Percentiles rank a stretch among this genome's conserved stretches.
Evolutionary conservation across 2,329 filamentous ascomycete genomes (phyloP).

Genomic region (Claviceps monticola): DNA sequence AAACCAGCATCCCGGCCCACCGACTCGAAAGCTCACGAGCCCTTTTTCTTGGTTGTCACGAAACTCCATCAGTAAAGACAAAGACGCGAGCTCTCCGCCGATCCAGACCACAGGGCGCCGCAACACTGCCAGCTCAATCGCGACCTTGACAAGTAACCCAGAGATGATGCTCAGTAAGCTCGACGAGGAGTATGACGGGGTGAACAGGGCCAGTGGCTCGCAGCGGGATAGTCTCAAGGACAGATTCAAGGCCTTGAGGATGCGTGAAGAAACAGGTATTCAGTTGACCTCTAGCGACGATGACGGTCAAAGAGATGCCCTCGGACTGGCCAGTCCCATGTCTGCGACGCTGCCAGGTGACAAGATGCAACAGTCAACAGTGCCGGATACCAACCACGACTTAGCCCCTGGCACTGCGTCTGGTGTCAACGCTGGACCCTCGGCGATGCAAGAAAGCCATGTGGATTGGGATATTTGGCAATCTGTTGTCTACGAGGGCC

Average conservation of each 20-base stretch:
- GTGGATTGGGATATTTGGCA: slow-evolving; percentile 99
- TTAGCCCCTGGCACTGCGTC: slow-evolving; percentile 77
- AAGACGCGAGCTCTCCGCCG: slow-evolving; percentile 43
- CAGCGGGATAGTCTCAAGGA: slow-evolving; percentile 56
- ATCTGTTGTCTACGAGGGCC: slow-evolving; percentile 85
- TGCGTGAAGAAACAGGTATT: slow-evolving; percentile 58
- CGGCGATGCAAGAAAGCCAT: slow-evolving; percentile 53
- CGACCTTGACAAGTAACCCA: slow-evolving; percentile 65
- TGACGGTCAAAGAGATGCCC: slow-evolving; percentile 25
- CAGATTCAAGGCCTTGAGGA: slow-evolving; percentile 62
- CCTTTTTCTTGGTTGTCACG: slow-evolving; percentile 79
- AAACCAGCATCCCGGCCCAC: slow-evolving; percentile 19
- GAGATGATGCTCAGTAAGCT: slow-evolving; percentile 65
- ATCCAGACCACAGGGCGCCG: slow-evolving; percentile 33
- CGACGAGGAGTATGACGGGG: slow-evolving; percentile 53
- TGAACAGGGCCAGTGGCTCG: slow-evolving; percentile 29
- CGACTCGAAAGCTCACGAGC: slow-evolving; percentile 62
- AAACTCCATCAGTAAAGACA: slow-evolving; percentile 44
- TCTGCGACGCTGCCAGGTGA: slow-evolving; percentile 16
- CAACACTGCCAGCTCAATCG: slow-evolving; percentile 69
- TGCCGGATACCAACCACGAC: slow-evolving; percentile 52
- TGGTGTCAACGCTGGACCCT: slow-evolving; percentile 63
- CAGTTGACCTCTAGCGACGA: slow-evolving; percentile 38
- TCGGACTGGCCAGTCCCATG: slow-evolving; percentile 11
- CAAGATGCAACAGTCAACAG: slow-evolving; percentile 25